Evolutionary conservation across 2,329 filamentous ascomycete genomes (phyloP), one percentile per base, ranked within the genome.

Genomic region (Cryphonectria radicalis): DNA sequence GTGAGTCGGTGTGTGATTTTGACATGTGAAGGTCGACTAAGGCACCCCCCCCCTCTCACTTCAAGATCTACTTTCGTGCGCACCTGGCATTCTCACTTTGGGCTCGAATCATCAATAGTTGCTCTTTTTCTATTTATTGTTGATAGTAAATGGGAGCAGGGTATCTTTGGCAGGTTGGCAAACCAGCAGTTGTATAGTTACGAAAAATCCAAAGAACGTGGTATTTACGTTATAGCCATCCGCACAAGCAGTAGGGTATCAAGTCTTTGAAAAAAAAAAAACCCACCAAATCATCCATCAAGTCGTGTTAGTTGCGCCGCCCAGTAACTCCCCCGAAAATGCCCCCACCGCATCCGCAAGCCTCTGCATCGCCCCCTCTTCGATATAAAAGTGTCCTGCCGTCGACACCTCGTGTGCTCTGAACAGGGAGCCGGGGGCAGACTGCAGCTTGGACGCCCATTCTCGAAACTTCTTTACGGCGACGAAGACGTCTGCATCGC

Each of bases 401-500:
- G 80, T 80, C 40, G 80, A 78, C n/a, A 88, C 79, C 74, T 85
- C 83, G 37, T 78, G 79, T 14, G 79, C 81, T 13, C 78, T 77
- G 72, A 87, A 87, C 50, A 74, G 77, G 55, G 82, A 85, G 7
- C 76, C 77, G 1, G 81, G 77, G n/a, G 75, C 76, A 10, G 79
- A 75, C 46, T 80, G 77, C 62, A 93, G 79, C 62, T 83, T 84
- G 57, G 84, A 81, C 6, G 77, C 74, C 95, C 95, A 97, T 0
- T 84, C 81, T 14, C 87, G 85, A 75, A 95, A 83, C 79, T 89
- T 92, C 71, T 85, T 86, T 4, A 83, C 84, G 0, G 90, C 87
- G 1, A 93, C 90, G 74, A 98, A 97, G 0, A 86, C 81, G 79
- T 98, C 95, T 4, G 87, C 84, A 66, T 91, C 89, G 1, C 95